Base-by-base conservation (phyloP, 345 rosid species). In the Brassica napus region DNA sequence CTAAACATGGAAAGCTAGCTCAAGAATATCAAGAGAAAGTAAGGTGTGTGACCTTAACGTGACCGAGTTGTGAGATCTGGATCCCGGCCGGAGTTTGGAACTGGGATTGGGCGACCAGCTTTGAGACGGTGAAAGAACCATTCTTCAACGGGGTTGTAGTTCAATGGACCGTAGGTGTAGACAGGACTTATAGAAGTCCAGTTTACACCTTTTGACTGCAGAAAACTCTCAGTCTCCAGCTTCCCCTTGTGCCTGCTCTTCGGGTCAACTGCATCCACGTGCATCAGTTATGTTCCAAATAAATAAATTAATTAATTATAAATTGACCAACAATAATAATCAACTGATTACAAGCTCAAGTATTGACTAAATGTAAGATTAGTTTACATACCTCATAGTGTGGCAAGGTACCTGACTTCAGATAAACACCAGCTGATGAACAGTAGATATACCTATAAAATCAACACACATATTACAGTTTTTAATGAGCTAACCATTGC, bases 231-330 rank as follows among this genome's bases (percentile, higher is more conserved):
- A 0, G 99, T 91, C 61, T 86, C 93, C 35, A 92, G 92, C 86
- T 95, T 92, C 76, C 98, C 99, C 91, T 89, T 91, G 89, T 95
- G 98, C 88, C 98, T 86, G 71, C 99, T 95, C 87, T 92, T 91
- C 1, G 98, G 98, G 73, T 95, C 99, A 63, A 95, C 97, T 37
- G 98, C 89, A 86, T 93, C 99, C 31, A 16, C 74, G 97, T 91
- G 75, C 66, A 68, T 80, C 30, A 32, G 64, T 70, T 57, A 69
- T 63, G 76, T 64, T 6, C 3, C 42, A 18, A 18, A 18, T 18
- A 18, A 1, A 18, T 18, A 18, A 18, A 1, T 9, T 2, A 39
- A 39, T 39, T 7, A 42, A 42, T 42, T 10, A 10, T 10, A 42
- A 42, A 42, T 42, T 10, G 49, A 10, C 49, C 11, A 42, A 42